Percentiles rank a stretch among this genome's conserved stretches.
Evolutionary conservation across 129 eudicot genomes (phyloP).

Genomic region (Flaveria sonorensis): DNA sequence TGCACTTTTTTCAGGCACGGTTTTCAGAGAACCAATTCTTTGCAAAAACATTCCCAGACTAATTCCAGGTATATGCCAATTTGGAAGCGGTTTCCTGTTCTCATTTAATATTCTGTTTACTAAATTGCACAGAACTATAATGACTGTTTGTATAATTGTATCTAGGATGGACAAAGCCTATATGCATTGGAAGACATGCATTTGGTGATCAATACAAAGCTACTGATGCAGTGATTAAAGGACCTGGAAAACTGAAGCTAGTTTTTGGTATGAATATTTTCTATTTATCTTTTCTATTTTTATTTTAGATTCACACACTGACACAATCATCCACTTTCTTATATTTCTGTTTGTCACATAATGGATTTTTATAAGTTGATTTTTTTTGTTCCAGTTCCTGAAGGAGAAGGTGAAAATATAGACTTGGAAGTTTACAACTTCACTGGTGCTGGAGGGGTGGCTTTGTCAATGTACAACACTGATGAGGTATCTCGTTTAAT

Average conservation of each 20-base stretch:
- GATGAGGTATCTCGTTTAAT: slow-evolving; percentile 1
- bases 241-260: slow-evolving; percentile 82
- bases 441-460: slow-evolving; percentile 20
- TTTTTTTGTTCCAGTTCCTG: not conserved
- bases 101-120: not conserved
- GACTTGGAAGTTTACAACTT: slow-evolving; percentile 21
- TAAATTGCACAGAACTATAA: slow-evolving; percentile 49
- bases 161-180: slow-evolving; percentile 97
- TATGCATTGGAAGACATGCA: slow-evolving; percentile 97
- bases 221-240: slow-evolving; percentile 78
- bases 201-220: slow-evolving; percentile 89
- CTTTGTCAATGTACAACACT: slow-evolving; percentile 26
- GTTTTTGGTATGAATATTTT: slow-evolving; percentile 55
- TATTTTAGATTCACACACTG: not conserved
- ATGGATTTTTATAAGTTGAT: not conserved
- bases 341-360: not conserved
- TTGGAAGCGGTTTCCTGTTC: not conserved
- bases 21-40: slow-evolving; percentile 23
- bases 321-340: not conserved
- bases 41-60: slow-evolving; percentile 21
- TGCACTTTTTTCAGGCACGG: slow-evolving; percentile 6
- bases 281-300: not conserved
- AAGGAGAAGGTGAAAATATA: slow-evolving; percentile 21
- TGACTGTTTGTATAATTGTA: not conserved
- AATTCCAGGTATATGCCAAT: slow-evolving; percentile 12